Base-by-base conservation (phyloP, 1,284 basidiomycete species). In the Pterula multifida region DNA sequence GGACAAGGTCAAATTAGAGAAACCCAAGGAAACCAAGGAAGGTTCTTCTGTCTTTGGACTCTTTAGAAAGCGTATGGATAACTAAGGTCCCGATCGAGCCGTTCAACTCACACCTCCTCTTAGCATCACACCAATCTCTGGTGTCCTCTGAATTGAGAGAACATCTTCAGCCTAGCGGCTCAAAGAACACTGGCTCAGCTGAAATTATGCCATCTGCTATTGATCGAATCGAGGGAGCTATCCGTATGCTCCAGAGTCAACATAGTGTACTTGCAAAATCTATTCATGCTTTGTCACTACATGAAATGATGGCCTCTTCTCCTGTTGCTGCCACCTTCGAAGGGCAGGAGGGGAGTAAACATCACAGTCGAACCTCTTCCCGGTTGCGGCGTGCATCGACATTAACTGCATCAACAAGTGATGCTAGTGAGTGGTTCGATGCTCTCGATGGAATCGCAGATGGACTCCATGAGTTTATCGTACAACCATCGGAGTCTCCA, bases 341-440 rank as follows among this genome's bases (percentile, higher is more conserved):
- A 47, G 45, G 24, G 23, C 26, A 11, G 3, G 45, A 47, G 13
- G 9, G 9, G 6, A 19, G 6, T 6, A 17, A 17, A 44, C 39
- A 47, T 42, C 17, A 6, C 21, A 17, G n/a, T 6, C 39, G 17
- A 9, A 4, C 39, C 19, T n/a, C 39, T 9, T 42, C 17, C 39
- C 6, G 39, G 39, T 11, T 42, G 39, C 39, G 39, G 39, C 73
- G 75, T 26, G 62, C 70, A 52, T 83, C 81, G 9, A 66, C 72
- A 19, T 61, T 69, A 21, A 81, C 80, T 15, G 73, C 72, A 21
- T 62, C 71, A n/a, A 80, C 76, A 50, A 81, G 79, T 51, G 73
- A 71, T 17, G 65, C 70, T 48, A 71, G 75, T 50, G 75, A 85
- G 56, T 88, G 85, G 85, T 88, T 75, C 57, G 85, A 88, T 55